These are phyloP conservation scores for Moricandia arvensis DNA, from an alignment of 345 rosid species.

Conservation along the genomic window DNA sequence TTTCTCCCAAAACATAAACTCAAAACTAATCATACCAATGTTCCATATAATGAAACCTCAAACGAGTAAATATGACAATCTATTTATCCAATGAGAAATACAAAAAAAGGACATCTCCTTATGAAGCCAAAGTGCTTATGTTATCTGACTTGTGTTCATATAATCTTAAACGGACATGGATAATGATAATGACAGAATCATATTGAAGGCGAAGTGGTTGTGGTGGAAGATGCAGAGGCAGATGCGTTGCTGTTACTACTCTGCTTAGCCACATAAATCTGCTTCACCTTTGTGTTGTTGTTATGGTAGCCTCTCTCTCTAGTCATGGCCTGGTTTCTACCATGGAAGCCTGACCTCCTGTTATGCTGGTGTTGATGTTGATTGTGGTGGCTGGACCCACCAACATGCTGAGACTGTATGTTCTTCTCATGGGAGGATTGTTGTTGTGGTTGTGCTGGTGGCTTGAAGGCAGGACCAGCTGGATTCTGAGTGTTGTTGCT, in stretches of 20 bases:
- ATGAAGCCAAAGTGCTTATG: conserved; percentile 33
- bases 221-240: conserved; percentile 25
- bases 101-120: background rate
- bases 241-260: conserved; percentile 43
- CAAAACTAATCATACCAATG: conserved; percentile 22
- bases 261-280: conserved; percentile 96
- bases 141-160: conserved; percentile 7
- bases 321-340: conserved; percentile 59
- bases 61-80: conserved; percentile 15
- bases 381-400: conserved; percentile 45
- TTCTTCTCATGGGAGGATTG: conserved; percentile 57
- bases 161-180: conserved; percentile 27
- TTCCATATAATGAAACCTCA: conserved; percentile 18
- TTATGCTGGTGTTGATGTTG: conserved; percentile 32
- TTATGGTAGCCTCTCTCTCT: conserved; percentile 60
- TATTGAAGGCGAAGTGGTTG: conserved; percentile 17
- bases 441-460: background rate
- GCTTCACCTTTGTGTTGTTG: conserved; percentile 66
- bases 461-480: conserved; percentile 39
- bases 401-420: conserved; percentile 46
- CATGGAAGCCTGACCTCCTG: conserved; percentile 68
- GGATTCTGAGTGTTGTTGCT: conserved; percentile 31
- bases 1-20: background rate
- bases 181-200: conserved; percentile 11
- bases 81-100: conserved; percentile 23